Conservation (phyloP, 305 asterid species). For the Andrographis paniculata region DNA sequence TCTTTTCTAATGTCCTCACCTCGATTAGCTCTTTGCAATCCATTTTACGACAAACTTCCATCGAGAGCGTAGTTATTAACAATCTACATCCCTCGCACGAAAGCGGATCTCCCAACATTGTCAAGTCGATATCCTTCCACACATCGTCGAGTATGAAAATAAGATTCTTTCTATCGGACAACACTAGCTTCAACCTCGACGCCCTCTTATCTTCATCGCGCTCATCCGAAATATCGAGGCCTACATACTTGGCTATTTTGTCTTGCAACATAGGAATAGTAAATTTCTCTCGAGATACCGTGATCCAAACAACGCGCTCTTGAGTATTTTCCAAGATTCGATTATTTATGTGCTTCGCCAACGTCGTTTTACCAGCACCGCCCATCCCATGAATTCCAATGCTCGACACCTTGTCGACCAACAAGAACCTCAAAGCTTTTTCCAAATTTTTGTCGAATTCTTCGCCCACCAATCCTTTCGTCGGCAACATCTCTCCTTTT, state of each 20-base stretch:
- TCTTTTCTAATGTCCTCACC: not conserved
- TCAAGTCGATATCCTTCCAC: slow-evolving; percentile 2
- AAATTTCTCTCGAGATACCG: slow-evolving; percentile 11
- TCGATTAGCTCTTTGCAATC: not conserved
- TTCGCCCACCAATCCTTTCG: slow-evolving; percentile 4
- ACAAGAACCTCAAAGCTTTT: slow-evolving; percentile 1
- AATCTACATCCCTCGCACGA: not conserved
- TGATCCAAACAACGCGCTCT: slow-evolving; percentile 15
- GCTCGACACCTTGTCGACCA: not conserved
- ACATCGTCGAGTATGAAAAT: slow-evolving; percentile 13
- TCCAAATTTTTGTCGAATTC: slow-evolving; percentile 1
- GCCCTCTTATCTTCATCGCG: slow-evolving; percentile 8
- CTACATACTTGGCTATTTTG: slow-evolving; percentile 7
- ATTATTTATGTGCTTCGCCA: slow-evolving; percentile 14
- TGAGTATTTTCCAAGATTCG: not conserved
- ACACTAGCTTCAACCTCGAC: not conserved
- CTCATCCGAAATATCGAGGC: slow-evolving; percentile 5
- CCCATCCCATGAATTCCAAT: slow-evolving; percentile 18
- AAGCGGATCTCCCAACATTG: slow-evolving; percentile 9
- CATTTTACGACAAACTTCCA: slow-evolving; percentile 5
- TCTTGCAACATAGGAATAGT: slow-evolving; percentile 7
- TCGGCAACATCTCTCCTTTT: slow-evolving; percentile 2
- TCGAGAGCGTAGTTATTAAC: slow-evolving; percentile 15
- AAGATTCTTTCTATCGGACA: not conserved
- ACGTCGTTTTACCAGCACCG: not conserved